Evolutionary conservation across 192 early-diverging fungal genomes (phyloP).

Genomic region (Backusella morwellensis): DNA sequence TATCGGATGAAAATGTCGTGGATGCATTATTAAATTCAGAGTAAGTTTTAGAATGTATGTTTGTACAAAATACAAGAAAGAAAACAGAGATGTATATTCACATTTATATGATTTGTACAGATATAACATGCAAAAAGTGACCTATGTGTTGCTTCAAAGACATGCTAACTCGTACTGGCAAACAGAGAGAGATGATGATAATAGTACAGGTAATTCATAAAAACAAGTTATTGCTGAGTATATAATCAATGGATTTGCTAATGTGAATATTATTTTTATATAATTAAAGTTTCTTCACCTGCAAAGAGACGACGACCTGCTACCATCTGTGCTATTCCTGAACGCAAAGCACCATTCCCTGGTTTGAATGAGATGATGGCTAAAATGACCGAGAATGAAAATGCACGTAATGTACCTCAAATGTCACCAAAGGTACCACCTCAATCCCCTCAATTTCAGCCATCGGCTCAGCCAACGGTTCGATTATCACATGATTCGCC

Average conservation of each 20-base stretch:
- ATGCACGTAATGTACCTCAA: not conserved
- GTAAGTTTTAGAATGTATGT: constrained; percentile 17
- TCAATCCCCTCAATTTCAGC: not conserved
- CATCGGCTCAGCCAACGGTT: not conserved
- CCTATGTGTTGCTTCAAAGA: constrained; percentile 30
- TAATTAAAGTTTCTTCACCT: constrained; percentile 14
- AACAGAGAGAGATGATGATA: constrained; percentile 19
- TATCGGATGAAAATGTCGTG: constrained; percentile 20
- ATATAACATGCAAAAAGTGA: constrained; percentile 40
- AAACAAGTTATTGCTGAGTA: not conserved
- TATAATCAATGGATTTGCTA: not conserved
- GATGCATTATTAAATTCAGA: constrained; percentile 24
- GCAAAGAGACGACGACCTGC: constrained; percentile 32
- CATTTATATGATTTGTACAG: not conserved
- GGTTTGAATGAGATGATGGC: constrained; percentile 29
- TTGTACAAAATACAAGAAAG: not conserved
- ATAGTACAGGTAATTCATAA: not conserved
- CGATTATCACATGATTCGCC: not conserved
- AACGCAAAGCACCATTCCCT: constrained; percentile 19
- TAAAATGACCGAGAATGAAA: constrained; percentile 23
- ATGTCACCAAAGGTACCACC: constrained; percentile 3
- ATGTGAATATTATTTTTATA: not conserved
- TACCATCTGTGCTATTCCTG: constrained; percentile 30
- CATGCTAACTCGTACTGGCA: constrained; percentile 34
- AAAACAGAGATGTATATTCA: not conserved